A percentile compares a stretch with the other conserved stretches of the same genome.
Conservation (phyloP, 2,329 filamentous ascomycete species). For the Fusarium lateritium region DNA sequence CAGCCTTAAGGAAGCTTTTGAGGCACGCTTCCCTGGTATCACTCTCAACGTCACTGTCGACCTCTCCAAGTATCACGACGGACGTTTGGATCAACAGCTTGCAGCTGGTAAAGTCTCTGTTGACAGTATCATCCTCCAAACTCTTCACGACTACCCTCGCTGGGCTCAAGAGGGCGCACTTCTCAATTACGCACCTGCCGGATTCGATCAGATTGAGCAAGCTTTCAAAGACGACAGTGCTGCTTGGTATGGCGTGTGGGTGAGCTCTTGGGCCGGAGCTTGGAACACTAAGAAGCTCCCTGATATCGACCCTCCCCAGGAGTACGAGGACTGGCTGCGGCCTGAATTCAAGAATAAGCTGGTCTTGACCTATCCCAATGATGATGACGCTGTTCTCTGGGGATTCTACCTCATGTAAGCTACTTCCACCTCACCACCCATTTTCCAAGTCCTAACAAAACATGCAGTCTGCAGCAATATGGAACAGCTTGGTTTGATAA, state of each 20-base stretch:
- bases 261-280: slow-evolving; percentile 56
- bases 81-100: slow-evolving; percentile 62
- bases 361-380: slow-evolving; percentile 69
- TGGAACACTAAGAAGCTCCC: slow-evolving; percentile 51
- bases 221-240: slow-evolving; percentile 56
- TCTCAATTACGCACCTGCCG: slow-evolving; percentile 63
- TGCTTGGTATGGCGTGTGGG: slow-evolving; percentile 57
- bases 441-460: not conserved
- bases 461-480: slow-evolving; percentile 55
- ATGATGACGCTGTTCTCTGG: slow-evolving; percentile 69
- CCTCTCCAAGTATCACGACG: slow-evolving; percentile 69
- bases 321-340: slow-evolving; percentile 60
- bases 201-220: slow-evolving; percentile 60
- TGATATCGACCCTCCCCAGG: slow-evolving; percentile 51
- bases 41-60: slow-evolving; percentile 68
- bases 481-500: slow-evolving; percentile 64
- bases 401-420: slow-evolving; percentile 65
- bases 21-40: slow-evolving; percentile 63
- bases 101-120: slow-evolving; percentile 56
- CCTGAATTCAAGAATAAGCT: slow-evolving; percentile 68
- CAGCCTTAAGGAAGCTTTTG: slow-evolving; percentile 59
- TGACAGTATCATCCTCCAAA: slow-evolving; percentile 62
- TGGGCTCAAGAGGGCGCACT: slow-evolving; percentile 64
- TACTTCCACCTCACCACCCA: not conserved
- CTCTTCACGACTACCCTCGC: slow-evolving; percentile 65